phyloP scores from a whole-genome alignment of 192 early-diverging fungal genomes.

The Mortierella claussenii region DNA sequence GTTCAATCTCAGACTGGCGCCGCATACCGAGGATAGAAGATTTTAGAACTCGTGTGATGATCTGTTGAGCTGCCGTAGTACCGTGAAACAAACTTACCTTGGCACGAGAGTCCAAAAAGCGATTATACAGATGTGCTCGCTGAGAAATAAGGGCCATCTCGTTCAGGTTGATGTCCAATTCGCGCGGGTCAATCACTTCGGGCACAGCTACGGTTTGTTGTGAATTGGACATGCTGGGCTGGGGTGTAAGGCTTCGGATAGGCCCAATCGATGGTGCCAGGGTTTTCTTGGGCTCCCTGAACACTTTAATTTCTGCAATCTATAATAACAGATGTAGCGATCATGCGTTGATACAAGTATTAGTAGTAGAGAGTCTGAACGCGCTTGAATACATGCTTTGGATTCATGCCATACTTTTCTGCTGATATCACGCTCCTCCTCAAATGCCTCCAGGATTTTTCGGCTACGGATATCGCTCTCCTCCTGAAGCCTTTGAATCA shows the following conservation, averaged over 20 bases:
- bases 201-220: conserved; percentile 26
- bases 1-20: conserved; percentile 46
- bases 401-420: conserved; percentile 61
- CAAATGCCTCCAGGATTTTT: conserved; percentile 83
- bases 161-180: conserved; percentile 79
- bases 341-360: not conserved
- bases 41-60: conserved; percentile 4
- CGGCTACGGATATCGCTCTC: conserved; percentile 85
- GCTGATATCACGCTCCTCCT: conserved; percentile 71
- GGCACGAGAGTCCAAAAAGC: conserved; percentile 87
- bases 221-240: conserved; percentile 18
- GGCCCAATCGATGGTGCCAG: conserved; percentile 19
- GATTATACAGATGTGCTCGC: conserved; percentile 77
- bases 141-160: conserved; percentile 89
- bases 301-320: conserved; percentile 65
- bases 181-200: conserved; percentile 74
- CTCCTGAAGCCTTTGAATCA: conserved; percentile 89
- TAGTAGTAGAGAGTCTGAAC: no score
- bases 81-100: conserved; percentile 44
- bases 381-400: no score
- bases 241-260: conserved; percentile 40
- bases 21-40: not conserved
- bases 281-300: conserved; percentile 49
- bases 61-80: not conserved
- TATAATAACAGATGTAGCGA: conserved; percentile 13